Percentiles rank a stretch among this genome's conserved stretches.
Evolutionary conservation across 179 eudicot genomes (phyloP).

Genomic region (Vitellaria paradoxa): DNA sequence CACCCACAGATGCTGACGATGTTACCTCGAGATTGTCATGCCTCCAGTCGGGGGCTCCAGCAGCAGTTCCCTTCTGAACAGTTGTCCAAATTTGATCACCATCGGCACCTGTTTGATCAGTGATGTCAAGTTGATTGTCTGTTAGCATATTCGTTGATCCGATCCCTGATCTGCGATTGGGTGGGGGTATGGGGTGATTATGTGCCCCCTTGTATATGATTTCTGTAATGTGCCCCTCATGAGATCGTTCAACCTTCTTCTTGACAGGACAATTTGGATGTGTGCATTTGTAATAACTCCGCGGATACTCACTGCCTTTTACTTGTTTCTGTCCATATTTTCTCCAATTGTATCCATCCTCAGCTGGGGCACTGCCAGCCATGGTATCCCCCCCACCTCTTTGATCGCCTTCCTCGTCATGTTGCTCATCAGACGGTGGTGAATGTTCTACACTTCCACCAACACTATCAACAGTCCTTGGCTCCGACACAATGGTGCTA

Average conservation of each 20-base stretch:
- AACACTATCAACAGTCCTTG: conserved; percentile 13
- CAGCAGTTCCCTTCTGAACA: conserved; percentile 24
- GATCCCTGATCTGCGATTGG: conserved; percentile 36
- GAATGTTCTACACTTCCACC: conserved; percentile 23
- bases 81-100: conserved; percentile 32
- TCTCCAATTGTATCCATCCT: conserved; percentile 52
- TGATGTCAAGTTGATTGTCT: conserved; percentile 25
- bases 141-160: conserved; percentile 32
- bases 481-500: conserved; percentile 14
- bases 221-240: conserved; percentile 49
- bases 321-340: conserved; percentile 60
- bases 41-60: conserved; percentile 32
- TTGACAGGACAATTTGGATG: conserved; percentile 47
- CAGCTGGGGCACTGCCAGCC: conserved; percentile 29
- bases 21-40: conserved; percentile 39
- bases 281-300: conserved; percentile 53
- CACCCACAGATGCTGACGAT: conserved; percentile 24
- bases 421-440: conserved; percentile 35
- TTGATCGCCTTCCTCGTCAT: conserved; percentile 39
- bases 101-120: conserved; percentile 33
- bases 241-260: conserved; percentile 51
- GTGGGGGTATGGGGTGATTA: conserved; percentile 44
- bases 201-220: conserved; percentile 51
- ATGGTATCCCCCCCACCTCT: conserved; percentile 27
- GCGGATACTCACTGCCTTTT: conserved; percentile 53